phyloP scores from a whole-genome alignment of 805 yeast genomes.

The Metschnikowia gruessii region DNA sequence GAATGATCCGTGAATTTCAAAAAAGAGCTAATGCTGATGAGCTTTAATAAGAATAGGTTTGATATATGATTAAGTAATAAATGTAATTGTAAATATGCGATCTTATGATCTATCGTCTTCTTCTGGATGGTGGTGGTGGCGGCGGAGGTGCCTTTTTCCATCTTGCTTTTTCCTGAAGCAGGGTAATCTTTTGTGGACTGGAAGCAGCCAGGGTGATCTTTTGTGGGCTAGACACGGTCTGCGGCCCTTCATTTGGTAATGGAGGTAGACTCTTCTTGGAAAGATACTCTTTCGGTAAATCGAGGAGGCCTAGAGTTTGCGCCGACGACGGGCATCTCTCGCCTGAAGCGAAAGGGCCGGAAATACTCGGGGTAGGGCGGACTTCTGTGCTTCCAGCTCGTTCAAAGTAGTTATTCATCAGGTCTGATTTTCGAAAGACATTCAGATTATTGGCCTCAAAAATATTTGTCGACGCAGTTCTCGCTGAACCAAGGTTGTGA shows the following conservation, averaged over 20 bases:
- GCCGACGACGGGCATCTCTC: constrained; percentile 8
- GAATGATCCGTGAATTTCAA: constrained; percentile 36
- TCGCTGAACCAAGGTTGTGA: constrained; percentile 22
- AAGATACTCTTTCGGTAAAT: constrained; percentile 34
- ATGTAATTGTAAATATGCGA: neutral
- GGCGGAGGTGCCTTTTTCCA: constrained; percentile 42
- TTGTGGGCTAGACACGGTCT: neutral
- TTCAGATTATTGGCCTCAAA: constrained; percentile 29
- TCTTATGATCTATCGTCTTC: constrained; percentile 6
- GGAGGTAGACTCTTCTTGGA: constrained; percentile 24
- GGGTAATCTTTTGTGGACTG: neutral
- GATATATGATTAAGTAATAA: neutral
- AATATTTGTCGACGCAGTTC: constrained; percentile 1
- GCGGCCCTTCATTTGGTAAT: constrained; percentile 12
- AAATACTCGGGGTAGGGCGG: neutral
- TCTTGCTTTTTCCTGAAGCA: constrained; percentile 26
- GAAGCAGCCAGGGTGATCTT: constrained; percentile 1
- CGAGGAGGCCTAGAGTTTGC: constrained; percentile 23
- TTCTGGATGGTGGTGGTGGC: constrained; percentile 29
- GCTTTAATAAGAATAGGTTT: too few relatives aligned
- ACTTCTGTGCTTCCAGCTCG: neutral
- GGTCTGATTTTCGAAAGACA: constrained; percentile 20
- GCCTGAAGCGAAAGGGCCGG: neutral
- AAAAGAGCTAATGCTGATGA: neutral
- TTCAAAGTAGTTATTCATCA: neutral